Percentiles rank a stretch among this genome's conserved stretches.
Evolutionary conservation across 805 yeast species (phyloP).

Genomic region (Candida pseudofarinosa): DNA sequence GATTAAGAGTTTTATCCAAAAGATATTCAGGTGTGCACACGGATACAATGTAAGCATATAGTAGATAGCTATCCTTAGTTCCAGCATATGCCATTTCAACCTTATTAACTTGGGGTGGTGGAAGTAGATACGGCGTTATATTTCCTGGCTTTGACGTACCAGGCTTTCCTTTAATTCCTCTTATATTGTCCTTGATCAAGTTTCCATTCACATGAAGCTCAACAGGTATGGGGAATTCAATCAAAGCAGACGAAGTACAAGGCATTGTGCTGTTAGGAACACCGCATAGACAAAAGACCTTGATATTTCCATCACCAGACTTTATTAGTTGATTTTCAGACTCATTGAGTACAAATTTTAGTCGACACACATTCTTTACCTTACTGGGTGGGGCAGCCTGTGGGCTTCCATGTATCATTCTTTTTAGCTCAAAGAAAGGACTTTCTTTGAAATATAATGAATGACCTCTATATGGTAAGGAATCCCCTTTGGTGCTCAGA

Average conservation of each 20-base stretch:
- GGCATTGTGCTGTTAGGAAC: slow-evolving; percentile 18
- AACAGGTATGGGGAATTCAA: slow-evolving; percentile 69
- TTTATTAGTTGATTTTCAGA: slow-evolving; percentile 38
- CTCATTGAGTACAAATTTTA: slow-evolving; percentile 38
- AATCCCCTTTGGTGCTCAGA: slow-evolving; percentile 5
- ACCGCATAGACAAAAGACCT: slow-evolving; percentile 55
- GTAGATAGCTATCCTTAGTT: slow-evolving; percentile 45
- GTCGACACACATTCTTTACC: slow-evolving; percentile 36
- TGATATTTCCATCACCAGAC: slow-evolving; percentile 12
- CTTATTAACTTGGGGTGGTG: slow-evolving; percentile 31
- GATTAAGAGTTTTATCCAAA: slow-evolving; percentile 17
- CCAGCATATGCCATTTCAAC: slow-evolving; percentile 57
- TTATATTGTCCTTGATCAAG: slow-evolving; percentile 49
- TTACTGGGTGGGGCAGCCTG: slow-evolving; percentile 42
- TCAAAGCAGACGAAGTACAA: slow-evolving; percentile 26
- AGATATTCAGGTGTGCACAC: slow-evolving; percentile 18
- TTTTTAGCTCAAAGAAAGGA: slow-evolving; percentile 51
- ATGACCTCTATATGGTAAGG: slow-evolving; percentile 25
- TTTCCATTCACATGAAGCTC: slow-evolving; percentile 61
- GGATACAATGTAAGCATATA: slow-evolving; percentile 60
- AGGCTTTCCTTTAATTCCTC: slow-evolving; percentile 70
- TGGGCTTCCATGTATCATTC: slow-evolving; percentile 47
- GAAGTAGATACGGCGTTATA: slow-evolving; percentile 45
- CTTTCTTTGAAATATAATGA: slow-evolving; percentile 48
- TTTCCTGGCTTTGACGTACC: slow-evolving; percentile 86